These are phyloP conservation scores for Aureobasidium subglaciale DNA, from an alignment of 2,329 filamentous ascomycete species.

Conservation along the genomic window DNA sequence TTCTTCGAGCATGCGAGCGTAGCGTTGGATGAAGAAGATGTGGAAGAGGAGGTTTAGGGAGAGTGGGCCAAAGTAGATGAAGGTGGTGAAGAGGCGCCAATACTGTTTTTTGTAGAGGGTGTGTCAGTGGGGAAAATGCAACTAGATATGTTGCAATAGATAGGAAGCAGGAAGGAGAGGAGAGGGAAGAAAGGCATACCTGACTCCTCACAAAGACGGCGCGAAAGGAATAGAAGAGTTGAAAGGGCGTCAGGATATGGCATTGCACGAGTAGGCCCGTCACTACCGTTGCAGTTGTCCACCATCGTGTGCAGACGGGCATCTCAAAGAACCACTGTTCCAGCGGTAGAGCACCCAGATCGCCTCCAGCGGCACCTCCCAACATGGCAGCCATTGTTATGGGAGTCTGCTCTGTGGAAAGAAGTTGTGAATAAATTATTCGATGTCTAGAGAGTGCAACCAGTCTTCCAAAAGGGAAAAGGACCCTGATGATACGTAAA, in stretches of 20 bases:
- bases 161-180: too few relatives aligned
- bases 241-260: conserved; percentile 83
- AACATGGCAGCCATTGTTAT: conserved; percentile 37
- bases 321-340: conserved; percentile 99
- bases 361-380: conserved; percentile 30
- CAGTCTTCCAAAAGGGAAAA: too few relatives aligned
- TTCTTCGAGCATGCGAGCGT: conserved; percentile 90
- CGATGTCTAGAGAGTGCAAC: too few relatives aligned
- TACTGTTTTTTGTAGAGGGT: too few relatives aligned
- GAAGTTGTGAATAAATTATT: neutral
- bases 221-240: conserved; percentile 93
- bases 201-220: conserved; percentile 88
- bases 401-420: too few relatives aligned
- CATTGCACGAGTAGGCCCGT: conserved; percentile 89
- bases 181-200: conserved; percentile 44
- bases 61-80: conserved; percentile 94
- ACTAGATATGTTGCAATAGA: too few relatives aligned
- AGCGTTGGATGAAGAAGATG: conserved; percentile 96
- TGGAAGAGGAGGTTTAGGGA: conserved; percentile 93
- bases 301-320: conserved; percentile 91
- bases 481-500: neutral
- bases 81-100: conserved; percentile 92
- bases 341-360: conserved; percentile 61
- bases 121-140: too few relatives aligned
- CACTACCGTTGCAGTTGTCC: conserved; percentile 86